A percentile compares a stretch with the other conserved stretches of the same genome.
Conservation (phyloP, 257 asterid species). For the Pogostemon cablin region DNA sequence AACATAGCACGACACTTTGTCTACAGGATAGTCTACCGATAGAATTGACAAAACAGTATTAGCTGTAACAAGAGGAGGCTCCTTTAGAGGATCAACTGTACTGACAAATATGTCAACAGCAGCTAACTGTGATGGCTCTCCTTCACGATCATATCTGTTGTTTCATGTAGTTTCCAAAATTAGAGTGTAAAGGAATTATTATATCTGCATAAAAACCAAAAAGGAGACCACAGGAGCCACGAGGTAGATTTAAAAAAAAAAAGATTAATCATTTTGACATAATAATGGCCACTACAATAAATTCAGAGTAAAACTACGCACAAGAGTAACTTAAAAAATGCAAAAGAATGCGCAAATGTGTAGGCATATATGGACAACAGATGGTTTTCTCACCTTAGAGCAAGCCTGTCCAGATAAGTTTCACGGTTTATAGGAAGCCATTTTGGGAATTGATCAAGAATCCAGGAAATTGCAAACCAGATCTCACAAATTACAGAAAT, state of each 20-base stretch:
- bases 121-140: constrained; percentile 97
- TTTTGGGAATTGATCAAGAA: constrained; percentile 98
- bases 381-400: constrained; percentile 68
- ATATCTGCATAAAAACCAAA: neutral
- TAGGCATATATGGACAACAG: constrained; percentile 3
- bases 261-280: constrained; percentile 16
- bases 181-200: constrained; percentile 28
- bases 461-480: constrained; percentile 99
- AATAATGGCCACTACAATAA: constrained; percentile 5
- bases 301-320: neutral
- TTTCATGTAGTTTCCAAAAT: constrained; percentile 22
- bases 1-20: constrained; percentile 95
- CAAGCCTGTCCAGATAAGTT: constrained; percentile 97
- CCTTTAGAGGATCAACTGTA: constrained; percentile 97
- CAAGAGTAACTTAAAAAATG: constrained; percentile 1
- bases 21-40: constrained; percentile 95
- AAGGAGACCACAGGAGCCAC: constrained; percentile 2
- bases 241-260: neutral
- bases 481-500: constrained; percentile 97
- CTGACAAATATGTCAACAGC: constrained; percentile 99
- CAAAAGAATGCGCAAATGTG: neutral
- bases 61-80: constrained; percentile 98
- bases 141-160: constrained; percentile 92
- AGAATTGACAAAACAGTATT: constrained; percentile 93
- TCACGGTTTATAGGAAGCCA: constrained; percentile 98